Percentiles rank a stretch among this genome's conserved stretches.
These are phyloP conservation scores for Zoysia matrella DNA, from an alignment of 202 grass and related monocot genomes.

Conservation along the genomic window DNA sequence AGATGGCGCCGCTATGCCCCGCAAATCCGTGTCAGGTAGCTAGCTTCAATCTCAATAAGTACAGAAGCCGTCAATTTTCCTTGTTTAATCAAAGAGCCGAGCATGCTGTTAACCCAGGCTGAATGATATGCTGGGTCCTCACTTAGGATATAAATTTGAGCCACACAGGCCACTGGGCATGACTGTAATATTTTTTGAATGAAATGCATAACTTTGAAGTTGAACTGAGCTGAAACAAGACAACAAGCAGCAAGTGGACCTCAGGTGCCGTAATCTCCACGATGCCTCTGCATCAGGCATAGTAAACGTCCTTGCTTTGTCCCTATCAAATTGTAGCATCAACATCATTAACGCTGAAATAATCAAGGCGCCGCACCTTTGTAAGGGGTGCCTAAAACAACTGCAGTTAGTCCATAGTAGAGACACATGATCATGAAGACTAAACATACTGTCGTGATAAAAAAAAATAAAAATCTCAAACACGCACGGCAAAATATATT, in stretches of 20 bases:
- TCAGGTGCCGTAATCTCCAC: slow-evolving; percentile 41
- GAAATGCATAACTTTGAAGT: not conserved
- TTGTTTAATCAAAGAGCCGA: not conserved
- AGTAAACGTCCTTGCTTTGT: slow-evolving; percentile 18
- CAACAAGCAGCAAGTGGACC: slow-evolving; percentile 43
- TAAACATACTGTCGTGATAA: no score
- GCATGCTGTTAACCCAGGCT: not conserved
- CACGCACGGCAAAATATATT: no score
- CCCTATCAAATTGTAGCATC: slow-evolving; percentile 19
- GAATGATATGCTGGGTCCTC: not conserved
- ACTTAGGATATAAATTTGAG: not conserved
- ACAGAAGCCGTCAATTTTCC: not conserved
- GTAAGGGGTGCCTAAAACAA: not conserved
- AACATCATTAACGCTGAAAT: not conserved
- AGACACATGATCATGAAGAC: no score
- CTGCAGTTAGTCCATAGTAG: no score
- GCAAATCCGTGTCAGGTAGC: no score
- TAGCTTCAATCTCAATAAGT: not conserved
- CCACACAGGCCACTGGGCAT: not conserved
- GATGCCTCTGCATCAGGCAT: slow-evolving; percentile 22
- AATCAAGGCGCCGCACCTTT: slow-evolving; percentile 33
- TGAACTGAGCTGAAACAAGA: not conserved
- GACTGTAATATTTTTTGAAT: not conserved
- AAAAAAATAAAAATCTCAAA: no score
- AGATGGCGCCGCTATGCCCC: no score